A percentile compares a stretch with the other conserved stretches of the same genome.
Evolutionary conservation across 108 stramenopile genomes (phyloP).

Genomic region (Cyclotella choctawhatcheeana): DNA sequence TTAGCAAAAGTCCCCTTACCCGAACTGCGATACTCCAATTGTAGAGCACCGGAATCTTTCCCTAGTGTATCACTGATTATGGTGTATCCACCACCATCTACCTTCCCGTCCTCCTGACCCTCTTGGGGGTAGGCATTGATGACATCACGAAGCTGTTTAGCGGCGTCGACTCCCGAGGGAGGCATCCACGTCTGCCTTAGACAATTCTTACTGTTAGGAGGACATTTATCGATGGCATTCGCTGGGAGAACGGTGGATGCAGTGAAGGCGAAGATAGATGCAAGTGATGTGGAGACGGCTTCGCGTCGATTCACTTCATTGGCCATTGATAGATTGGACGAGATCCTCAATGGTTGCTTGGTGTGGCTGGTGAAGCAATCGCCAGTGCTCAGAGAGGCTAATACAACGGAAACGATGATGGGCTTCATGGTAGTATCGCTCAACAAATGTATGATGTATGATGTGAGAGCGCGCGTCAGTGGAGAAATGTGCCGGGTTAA

Average conservation of each 20-base stretch:
- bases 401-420: background rate
- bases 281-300: conserved; percentile 20
- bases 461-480: too few species aligned
- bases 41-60: conserved; percentile 46
- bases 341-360: background rate
- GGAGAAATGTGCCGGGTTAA: too few species aligned
- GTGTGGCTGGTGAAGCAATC: conserved; percentile 10
- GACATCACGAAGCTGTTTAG: conserved; percentile 48
- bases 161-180: conserved; percentile 59
- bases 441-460: too few species aligned
- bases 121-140: conserved; percentile 71
- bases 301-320: conserved; percentile 19
- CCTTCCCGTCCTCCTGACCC: conserved; percentile 64
- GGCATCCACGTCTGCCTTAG: conserved; percentile 81
- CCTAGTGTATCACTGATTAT: conserved; percentile 62
- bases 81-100: conserved; percentile 77
- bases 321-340: conserved; percentile 2
- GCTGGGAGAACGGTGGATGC: conserved; percentile 30
- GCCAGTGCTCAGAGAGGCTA: background rate
- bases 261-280: conserved; percentile 23
- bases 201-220: conserved; percentile 71
- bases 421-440: conserved; percentile 15
- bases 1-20: conserved; percentile 86
- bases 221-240: conserved; percentile 71
- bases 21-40: conserved; percentile 71